phyloP scores from a whole-genome alignment of 371 early-diverging fungal species.

The Cokeromyces recurvatus region DNA sequence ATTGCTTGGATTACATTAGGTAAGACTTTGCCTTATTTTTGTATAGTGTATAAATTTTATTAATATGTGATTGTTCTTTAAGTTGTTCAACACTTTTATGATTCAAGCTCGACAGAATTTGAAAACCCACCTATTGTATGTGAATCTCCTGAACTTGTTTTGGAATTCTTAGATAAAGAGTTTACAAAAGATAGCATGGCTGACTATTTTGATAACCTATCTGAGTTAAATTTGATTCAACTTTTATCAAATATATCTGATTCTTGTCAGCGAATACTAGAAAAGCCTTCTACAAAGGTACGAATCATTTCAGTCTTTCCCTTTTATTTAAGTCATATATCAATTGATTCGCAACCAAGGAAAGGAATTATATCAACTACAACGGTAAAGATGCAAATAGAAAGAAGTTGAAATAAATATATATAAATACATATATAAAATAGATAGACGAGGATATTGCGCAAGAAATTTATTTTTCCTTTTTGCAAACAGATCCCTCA shows the following conservation, averaged over 20 bases:
- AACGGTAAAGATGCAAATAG: background rate
- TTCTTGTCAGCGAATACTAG: conserved; percentile 6
- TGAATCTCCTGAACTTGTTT: conserved; percentile 17
- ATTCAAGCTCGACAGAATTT: conserved; percentile 5
- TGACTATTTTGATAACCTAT: conserved; percentile 5
- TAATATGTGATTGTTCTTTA: background rate
- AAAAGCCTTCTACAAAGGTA: conserved; percentile 15
- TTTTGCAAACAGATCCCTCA: no score
- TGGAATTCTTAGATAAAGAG: conserved; percentile 9
- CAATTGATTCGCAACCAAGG: conserved; percentile 1
- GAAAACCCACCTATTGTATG: conserved; percentile 8
- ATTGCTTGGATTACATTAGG: conserved; percentile 14
- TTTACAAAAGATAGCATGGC: conserved; percentile 15
- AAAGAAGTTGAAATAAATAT: background rate
- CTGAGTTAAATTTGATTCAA: background rate
- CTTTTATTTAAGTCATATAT: conserved; percentile 3
- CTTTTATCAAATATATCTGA: background rate
- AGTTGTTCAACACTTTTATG: conserved; percentile 11
- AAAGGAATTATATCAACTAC: conserved; percentile 1
- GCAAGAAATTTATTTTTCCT: no score
- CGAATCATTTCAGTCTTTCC: background rate
- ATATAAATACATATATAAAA: no score
- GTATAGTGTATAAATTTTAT: no score
- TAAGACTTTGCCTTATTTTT: background rate
- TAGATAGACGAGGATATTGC: no score